Evolutionary conservation across 1,139 yeast genomes (phyloP).

Genomic region (Geotrichum phurueaensis): DNA sequence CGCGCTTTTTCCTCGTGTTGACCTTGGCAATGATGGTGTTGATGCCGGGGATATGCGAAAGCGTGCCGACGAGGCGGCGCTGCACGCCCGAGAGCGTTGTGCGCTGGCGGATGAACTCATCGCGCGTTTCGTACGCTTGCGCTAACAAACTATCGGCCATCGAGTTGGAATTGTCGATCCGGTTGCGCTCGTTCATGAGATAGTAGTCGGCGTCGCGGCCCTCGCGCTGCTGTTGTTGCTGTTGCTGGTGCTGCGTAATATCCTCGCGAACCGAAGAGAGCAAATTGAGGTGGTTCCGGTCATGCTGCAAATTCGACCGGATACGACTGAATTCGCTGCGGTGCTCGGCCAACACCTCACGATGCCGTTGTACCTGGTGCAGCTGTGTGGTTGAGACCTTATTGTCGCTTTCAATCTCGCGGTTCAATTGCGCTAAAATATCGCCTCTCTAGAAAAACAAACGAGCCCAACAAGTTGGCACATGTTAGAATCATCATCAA

Average conservation of each 20-base stretch:
- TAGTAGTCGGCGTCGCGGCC: constrained; percentile 54
- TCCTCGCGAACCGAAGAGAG: constrained; percentile 73
- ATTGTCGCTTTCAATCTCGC: constrained; percentile 52
- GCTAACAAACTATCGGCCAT: constrained; percentile 73
- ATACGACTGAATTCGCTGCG: constrained; percentile 57
- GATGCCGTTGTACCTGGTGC: constrained; percentile 79
- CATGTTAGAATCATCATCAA: no score
- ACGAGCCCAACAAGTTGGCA: not conserved
- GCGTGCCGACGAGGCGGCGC: constrained; percentile 52
- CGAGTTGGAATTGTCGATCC: constrained; percentile 68
- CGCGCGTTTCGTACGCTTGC: constrained; percentile 86
- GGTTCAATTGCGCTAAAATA: constrained; percentile 37
- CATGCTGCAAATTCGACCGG: constrained; percentile 56
- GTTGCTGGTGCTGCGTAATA: constrained; percentile 47
- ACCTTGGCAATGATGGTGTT: constrained; percentile 71
- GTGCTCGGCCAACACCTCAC: constrained; percentile 69
- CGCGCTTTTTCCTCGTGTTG: constrained; percentile 83
- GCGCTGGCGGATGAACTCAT: constrained; percentile 71
- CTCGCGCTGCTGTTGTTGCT: constrained; percentile 30
- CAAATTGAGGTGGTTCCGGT: constrained; percentile 67
- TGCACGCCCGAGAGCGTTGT: constrained; percentile 59
- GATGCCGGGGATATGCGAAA: constrained; percentile 75
- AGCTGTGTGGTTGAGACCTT: constrained; percentile 64
- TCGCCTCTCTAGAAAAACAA: constrained; percentile 37
- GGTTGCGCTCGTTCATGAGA: constrained; percentile 65